A percentile compares a stretch with the other conserved stretches of the same genome.
Conservation (phyloP, 805 yeast genomes). For the Candida xiaguanensis region DNA sequence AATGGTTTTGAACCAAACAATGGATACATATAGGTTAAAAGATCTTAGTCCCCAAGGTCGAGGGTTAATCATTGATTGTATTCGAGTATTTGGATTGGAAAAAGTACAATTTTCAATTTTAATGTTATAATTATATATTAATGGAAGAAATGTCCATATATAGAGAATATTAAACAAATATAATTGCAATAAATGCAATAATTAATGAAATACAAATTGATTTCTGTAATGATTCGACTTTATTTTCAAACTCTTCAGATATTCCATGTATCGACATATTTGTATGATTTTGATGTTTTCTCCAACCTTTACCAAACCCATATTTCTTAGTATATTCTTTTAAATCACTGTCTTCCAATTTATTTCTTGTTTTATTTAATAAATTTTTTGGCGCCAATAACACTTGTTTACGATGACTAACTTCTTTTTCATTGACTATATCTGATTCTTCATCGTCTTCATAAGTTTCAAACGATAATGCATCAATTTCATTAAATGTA, state of each 20-base stretch:
- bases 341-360: neutral
- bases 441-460: constrained; percentile 4
- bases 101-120: constrained; percentile 24
- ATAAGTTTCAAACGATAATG: constrained; percentile 7
- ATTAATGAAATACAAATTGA: constrained; percentile 2
- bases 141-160: constrained; percentile 9
- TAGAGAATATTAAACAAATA: constrained; percentile 6
- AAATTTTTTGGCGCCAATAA: constrained; percentile 1
- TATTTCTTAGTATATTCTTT: constrained; percentile 3
- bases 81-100: constrained; percentile 43
- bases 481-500: constrained; percentile 10
- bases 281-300: constrained; percentile 3
- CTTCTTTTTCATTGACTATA: neutral
- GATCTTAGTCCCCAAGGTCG: constrained; percentile 18
- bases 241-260: constrained; percentile 8
- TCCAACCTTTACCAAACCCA: constrained; percentile 4
- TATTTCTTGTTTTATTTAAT: constrained; percentile 4
- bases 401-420: neutral
- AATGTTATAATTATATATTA: constrained; percentile 9
- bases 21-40: constrained; percentile 15
- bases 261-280: constrained; percentile 7
- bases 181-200: constrained; percentile 4
- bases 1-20: constrained; percentile 11
- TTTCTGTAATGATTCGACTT: constrained; percentile 1
- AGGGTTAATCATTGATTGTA: constrained; percentile 34